These are phyloP conservation scores for Lyophyllum atratum DNA, from an alignment of 768 basidiomycete genomes.

Conservation along the genomic window DNA sequence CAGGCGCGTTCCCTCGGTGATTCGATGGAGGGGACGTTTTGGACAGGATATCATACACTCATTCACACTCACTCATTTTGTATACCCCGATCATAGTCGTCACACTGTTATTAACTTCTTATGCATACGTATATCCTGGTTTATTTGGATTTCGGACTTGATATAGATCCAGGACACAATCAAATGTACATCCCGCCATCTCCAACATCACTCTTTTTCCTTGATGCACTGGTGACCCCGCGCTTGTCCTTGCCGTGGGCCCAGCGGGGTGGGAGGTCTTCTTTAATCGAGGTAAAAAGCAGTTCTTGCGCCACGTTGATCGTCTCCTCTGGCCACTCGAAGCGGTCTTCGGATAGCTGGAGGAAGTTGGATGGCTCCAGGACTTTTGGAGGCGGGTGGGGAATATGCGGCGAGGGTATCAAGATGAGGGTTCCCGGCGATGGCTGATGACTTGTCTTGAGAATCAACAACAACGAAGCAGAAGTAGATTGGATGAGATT, in stretches of 20 bases:
- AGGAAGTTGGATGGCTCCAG: slow-evolving; percentile 36
- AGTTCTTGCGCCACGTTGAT: slow-evolving; percentile 38
- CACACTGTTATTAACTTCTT: neutral
- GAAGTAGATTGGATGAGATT: slow-evolving; percentile 58
- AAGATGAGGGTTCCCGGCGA: slow-evolving; percentile 40
- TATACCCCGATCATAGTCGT: slow-evolving; percentile 14
- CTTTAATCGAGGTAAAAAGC: slow-evolving; percentile 35
- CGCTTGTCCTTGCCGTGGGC: slow-evolving; percentile 2
- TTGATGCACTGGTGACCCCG: slow-evolving; percentile 5
- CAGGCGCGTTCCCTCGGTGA: slow-evolving; percentile 58
- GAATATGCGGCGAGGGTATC: slow-evolving; percentile 48
- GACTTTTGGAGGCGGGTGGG: slow-evolving; percentile 40
- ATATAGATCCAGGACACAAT: neutral
- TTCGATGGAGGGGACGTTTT: neutral
- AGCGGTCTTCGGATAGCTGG: slow-evolving; percentile 30
- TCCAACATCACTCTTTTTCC: slow-evolving; percentile 34
- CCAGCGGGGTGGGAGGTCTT: slow-evolving; percentile 22
- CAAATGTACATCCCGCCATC: slow-evolving; percentile 58
- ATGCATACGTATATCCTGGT: neutral
- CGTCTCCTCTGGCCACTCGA: slow-evolving; percentile 35
- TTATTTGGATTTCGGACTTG: neutral
- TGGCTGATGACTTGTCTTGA: slow-evolving; percentile 18
- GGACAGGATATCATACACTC: neutral
- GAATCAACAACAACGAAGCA: slow-evolving; percentile 51
- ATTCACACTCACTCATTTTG: neutral